Evolutionary conservation across 2,329 filamentous ascomycete genomes (phyloP).

Genomic region (Ophiobolus disseminans): DNA sequence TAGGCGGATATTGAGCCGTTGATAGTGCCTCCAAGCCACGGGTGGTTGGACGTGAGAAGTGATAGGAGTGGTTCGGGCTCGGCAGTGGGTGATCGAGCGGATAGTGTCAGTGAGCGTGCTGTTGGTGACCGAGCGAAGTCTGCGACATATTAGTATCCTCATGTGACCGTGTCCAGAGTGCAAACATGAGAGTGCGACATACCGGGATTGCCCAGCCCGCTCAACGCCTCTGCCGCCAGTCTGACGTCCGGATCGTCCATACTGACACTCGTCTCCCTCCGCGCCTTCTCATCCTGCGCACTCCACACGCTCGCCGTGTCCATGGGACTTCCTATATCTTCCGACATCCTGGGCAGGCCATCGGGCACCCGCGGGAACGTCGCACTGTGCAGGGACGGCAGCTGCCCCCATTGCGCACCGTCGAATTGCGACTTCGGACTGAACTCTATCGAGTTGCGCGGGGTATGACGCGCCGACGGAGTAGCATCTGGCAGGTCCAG

Average conservation of each 20-base stretch:
- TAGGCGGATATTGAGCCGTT: constrained; percentile 86
- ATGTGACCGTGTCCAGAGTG: constrained; percentile 3
- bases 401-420: constrained; percentile 33
- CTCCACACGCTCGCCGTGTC: constrained; percentile 54
- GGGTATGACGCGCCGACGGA: constrained; percentile 21
- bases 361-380: constrained; percentile 45
- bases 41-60: constrained; percentile 86
- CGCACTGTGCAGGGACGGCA: constrained; percentile 34
- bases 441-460: constrained; percentile 43
- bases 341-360: constrained; percentile 28
- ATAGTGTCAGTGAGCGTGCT: constrained; percentile 38
- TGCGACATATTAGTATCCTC: constrained; percentile 33
- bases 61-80: constrained; percentile 82
- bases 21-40: constrained; percentile 83
- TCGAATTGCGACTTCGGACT: constrained; percentile 40
- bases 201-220: constrained; percentile 59
- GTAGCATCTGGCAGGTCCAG: constrained; percentile 49
- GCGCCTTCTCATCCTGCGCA: constrained; percentile 43
- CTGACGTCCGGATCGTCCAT: constrained; percentile 59
- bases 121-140: constrained; percentile 54
- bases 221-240: constrained; percentile 59
- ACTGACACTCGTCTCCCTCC: constrained; percentile 53
- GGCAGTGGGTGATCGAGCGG: constrained; percentile 48
- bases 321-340: constrained; percentile 53
- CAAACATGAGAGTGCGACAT: constrained; percentile 19